Conservation (phyloP, 2,329 filamentous ascomycete species). For the Thielaviopsis punctulata region DNA sequence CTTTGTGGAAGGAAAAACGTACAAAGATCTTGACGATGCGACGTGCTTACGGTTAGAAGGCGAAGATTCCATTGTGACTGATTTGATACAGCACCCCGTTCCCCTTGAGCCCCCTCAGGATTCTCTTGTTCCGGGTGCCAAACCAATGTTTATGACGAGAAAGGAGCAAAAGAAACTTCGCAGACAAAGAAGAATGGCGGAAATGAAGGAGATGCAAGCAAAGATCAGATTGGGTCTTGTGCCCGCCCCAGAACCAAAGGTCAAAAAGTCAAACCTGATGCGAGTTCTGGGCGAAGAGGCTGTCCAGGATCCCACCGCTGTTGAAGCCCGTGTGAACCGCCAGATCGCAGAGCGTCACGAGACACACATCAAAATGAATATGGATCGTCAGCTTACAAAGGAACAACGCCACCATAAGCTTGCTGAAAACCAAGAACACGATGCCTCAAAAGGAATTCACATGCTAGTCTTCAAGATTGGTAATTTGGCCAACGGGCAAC, state of each 20-base stretch:
- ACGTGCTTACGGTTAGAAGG: constrained; percentile 54
- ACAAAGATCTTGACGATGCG: constrained; percentile 50
- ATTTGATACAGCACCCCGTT: constrained; percentile 85
- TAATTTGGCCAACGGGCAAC: constrained; percentile 78
- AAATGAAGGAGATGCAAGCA: constrained; percentile 88
- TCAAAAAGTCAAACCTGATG: constrained; percentile 97
- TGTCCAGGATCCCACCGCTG: constrained; percentile 92
- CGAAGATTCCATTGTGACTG: constrained; percentile 73
- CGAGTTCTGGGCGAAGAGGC: constrained; percentile 71
- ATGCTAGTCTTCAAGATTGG: constrained; percentile 79
- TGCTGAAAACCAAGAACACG: constrained; percentile 63
- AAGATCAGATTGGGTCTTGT: constrained; percentile 86
- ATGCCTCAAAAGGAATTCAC: constrained; percentile 71
- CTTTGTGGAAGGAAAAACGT: constrained; percentile 51
- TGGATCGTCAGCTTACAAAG: constrained; percentile 73
- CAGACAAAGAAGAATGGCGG: constrained; percentile 75
- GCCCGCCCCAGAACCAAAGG: constrained; percentile 81
- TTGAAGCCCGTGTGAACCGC: constrained; percentile 81
- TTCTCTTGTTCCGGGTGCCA: constrained; percentile 57
- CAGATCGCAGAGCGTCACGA: constrained; percentile 79
- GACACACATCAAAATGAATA: constrained; percentile 62
- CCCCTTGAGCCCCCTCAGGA: constrained; percentile 84
- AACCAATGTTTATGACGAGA: constrained; percentile 80
- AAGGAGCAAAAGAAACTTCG: constrained; percentile 86
- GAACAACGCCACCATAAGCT: constrained; percentile 79